Evolutionary conservation across 129 eudicot genomes (phyloP).

Genomic region (Lonicera japonica): DNA sequence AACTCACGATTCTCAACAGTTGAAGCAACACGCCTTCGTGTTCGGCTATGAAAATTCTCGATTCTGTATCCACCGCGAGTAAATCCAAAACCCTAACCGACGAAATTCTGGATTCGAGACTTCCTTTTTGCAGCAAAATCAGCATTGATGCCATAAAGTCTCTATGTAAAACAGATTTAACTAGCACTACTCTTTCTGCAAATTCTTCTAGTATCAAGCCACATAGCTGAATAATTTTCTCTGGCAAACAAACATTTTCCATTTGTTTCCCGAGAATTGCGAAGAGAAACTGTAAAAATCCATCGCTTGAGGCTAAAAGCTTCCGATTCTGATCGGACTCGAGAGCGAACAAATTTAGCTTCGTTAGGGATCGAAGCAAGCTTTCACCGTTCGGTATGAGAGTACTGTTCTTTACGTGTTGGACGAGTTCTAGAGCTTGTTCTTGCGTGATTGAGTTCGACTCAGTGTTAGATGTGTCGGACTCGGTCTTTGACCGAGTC

Average conservation of each 20-base stretch:
- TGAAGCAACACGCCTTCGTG: slow-evolving; percentile 13
- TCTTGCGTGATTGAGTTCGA: background rate
- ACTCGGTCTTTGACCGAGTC: background rate
- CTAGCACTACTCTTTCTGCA: background rate
- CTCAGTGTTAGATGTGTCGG: background rate
- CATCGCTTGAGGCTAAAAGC: slow-evolving; percentile 11
- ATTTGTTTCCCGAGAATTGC: background rate
- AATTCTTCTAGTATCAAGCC: background rate
- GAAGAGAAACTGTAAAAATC: slow-evolving; percentile 14
- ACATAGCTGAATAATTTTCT: slow-evolving; percentile 18
- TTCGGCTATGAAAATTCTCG: slow-evolving; percentile 6
- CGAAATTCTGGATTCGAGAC: slow-evolving; percentile 12
- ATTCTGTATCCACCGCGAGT: background rate
- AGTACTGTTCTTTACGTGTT: background rate
- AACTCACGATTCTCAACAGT: slow-evolving; percentile 13
- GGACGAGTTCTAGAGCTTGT: slow-evolving; percentile 9
- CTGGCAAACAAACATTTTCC: slow-evolving; percentile 1
- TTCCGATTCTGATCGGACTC: slow-evolving; percentile 23
- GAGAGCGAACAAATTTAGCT: slow-evolving; percentile 17
- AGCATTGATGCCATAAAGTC: slow-evolving; percentile 6
- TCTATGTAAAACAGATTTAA: slow-evolving; percentile 1
- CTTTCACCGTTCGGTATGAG: background rate
- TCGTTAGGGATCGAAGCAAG: background rate
- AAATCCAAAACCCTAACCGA: slow-evolving; percentile 16
- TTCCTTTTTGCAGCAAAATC: slow-evolving; percentile 22